Evolutionary conservation across 441 rosid species (phyloP).

Genomic region (Erysimum pusillum): DNA sequence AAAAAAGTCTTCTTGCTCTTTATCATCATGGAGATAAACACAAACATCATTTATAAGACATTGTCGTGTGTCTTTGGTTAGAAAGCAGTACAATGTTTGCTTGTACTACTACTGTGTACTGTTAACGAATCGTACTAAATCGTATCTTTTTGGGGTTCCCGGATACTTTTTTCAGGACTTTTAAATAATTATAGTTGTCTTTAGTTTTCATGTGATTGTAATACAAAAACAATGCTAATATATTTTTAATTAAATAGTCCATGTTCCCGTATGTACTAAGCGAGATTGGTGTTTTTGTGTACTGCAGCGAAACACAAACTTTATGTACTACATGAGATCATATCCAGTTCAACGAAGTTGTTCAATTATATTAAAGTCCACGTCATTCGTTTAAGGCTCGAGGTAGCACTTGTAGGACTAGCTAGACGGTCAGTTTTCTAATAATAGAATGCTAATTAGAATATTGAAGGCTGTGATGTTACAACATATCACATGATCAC

Average conservation of each 20-base stretch:
- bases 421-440: too few relatives aligned
- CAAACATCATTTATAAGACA: conserved; percentile 26
- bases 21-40: not conserved
- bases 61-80: conserved; percentile 29
- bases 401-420: too few relatives aligned
- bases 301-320: conserved; percentile 38
- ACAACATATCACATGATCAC: conserved; percentile 25
- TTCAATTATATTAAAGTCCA: too few relatives aligned
- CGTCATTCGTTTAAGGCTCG: not conserved
- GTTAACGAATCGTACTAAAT: conserved; percentile 17
- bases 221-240: not conserved
- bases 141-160: not conserved
- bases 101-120: conserved; percentile 34
- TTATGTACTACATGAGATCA: conserved; percentile 32
- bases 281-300: conserved; percentile 14
- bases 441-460: not conserved
- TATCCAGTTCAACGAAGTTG: too few relatives aligned
- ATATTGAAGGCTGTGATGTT: not conserved
- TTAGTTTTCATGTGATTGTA: not conserved
- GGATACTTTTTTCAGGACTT: not conserved
- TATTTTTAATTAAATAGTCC: not conserved
- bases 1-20: not conserved
- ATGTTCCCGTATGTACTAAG: conserved; percentile 24
- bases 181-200: not conserved
- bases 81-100: conserved; percentile 33